These are phyloP conservation scores for Parafenestella ontariensis DNA, from an alignment of 2,329 filamentous ascomycete species.

Conservation along the genomic window DNA sequence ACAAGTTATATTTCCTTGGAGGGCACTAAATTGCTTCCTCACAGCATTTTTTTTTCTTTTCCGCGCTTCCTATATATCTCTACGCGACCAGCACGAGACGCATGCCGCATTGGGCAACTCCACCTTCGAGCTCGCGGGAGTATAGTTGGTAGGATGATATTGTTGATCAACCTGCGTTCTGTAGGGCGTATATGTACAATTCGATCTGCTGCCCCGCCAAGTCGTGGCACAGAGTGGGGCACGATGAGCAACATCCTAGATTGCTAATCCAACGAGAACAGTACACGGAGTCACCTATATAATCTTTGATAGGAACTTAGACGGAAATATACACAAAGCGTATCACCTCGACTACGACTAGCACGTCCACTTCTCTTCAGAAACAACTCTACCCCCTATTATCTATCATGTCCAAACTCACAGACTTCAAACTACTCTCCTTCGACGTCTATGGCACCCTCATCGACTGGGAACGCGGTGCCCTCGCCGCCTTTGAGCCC, in stretches of 20 bases:
- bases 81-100: neutral
- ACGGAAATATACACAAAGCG: neutral
- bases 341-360: neutral
- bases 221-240: constrained; percentile 22
- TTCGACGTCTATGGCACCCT: constrained; percentile 85
- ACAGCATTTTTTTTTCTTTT: no score
- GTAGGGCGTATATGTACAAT: constrained; percentile 20
- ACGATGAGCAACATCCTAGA: constrained; percentile 2
- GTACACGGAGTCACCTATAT: neutral
- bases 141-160: neutral
- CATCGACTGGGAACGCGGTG: constrained; percentile 78
- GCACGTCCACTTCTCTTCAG: neutral
- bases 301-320: neutral
- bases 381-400: neutral
- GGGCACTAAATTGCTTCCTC: neutral
- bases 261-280: neutral
- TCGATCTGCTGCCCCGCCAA: constrained; percentile 13
- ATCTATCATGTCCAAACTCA: constrained; percentile 42
- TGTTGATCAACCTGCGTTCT: neutral
- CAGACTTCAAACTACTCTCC: constrained; percentile 62
- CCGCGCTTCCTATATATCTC: no score
- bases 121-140: neutral
- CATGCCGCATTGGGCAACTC: neutral
- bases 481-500: constrained; percentile 62
- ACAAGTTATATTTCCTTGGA: no score